Conservation (phyloP, 2,329 filamentous ascomycete species). For the Fusarium sp. region DNA sequence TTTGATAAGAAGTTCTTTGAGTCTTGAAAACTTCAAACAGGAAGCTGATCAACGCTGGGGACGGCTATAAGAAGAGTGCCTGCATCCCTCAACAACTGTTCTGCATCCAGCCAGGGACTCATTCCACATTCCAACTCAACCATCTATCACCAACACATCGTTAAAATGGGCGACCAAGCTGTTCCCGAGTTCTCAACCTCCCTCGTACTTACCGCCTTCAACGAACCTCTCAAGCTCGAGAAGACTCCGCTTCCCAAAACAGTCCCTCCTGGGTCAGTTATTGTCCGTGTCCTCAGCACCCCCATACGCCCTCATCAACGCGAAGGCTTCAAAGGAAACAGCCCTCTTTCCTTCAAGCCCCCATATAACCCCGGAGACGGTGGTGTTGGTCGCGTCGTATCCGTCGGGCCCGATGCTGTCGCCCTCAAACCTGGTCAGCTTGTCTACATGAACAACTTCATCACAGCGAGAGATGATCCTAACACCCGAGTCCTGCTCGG, state of each 20-base stretch:
- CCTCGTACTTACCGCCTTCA: slow-evolving; percentile 21
- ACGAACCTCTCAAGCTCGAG: slow-evolving; percentile 11
- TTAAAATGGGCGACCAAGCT: not conserved
- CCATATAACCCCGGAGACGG: slow-evolving; percentile 11
- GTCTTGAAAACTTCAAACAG: accelerated
- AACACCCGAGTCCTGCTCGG: slow-evolving; percentile 14
- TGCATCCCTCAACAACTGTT: not conserved
- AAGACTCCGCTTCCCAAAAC: not conserved
- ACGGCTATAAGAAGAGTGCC: not conserved
- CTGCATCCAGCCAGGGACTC: too few species aligned
- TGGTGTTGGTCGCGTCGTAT: slow-evolving; percentile 13
- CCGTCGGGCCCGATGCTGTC: slow-evolving; percentile 13
- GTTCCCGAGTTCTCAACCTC: not conserved
- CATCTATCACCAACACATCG: not conserved
- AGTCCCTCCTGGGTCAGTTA: not conserved
- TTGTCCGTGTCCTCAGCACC: slow-evolving; percentile 25
- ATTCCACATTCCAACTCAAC: not conserved
- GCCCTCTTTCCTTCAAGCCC: not conserved
- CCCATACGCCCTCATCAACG: slow-evolving; percentile 22
- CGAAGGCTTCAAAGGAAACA: slow-evolving; percentile 18
- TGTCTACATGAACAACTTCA: slow-evolving; percentile 24
- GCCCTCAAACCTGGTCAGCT: slow-evolving; percentile 18
- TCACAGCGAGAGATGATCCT: slow-evolving; percentile 16
- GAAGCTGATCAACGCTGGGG: not conserved
- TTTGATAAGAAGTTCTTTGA: not conserved